phyloP scores from a whole-genome alignment of 129 eudicot genomes.

The Heracleum sosnowskyi region DNA sequence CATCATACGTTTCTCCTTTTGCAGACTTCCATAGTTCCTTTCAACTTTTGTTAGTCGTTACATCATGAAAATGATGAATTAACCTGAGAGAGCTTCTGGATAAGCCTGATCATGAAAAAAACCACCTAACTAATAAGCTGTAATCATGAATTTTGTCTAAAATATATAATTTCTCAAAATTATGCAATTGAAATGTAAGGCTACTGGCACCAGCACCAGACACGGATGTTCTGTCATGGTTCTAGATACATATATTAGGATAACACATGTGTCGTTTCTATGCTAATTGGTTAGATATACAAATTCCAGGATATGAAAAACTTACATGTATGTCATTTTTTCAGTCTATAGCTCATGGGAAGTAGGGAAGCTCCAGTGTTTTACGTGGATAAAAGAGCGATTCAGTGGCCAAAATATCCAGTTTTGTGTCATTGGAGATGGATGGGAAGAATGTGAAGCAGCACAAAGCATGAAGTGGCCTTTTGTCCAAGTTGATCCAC shows the following conservation, averaged over 20 bases:
- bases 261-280: not conserved
- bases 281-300: not conserved
- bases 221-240: not conserved
- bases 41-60: not conserved
- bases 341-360: conserved; percentile 97
- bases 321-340: conserved; percentile 8
- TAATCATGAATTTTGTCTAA: not conserved
- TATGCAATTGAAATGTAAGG: not conserved
- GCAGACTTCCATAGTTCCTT: not conserved
- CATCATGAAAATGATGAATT: not conserved
- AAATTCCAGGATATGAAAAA: not conserved
- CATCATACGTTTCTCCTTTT: not conserved
- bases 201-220: not conserved
- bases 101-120: not conserved
- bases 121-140: not conserved
- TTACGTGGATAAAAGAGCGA: conserved; percentile 68
- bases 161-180: not conserved
- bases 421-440: conserved; percentile 89
- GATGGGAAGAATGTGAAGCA: conserved; percentile 97
- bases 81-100: not conserved
- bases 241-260: not conserved
- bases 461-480: conserved; percentile 86
- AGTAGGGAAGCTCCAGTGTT: conserved; percentile 78
- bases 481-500: conserved; percentile 69
- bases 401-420: conserved; percentile 58